Percentiles rank a stretch among this genome's conserved stretches.
These are phyloP conservation scores for Zoysia japonica DNA, from an alignment of 176 grass and related monocot genomes.

Conservation along the genomic window DNA sequence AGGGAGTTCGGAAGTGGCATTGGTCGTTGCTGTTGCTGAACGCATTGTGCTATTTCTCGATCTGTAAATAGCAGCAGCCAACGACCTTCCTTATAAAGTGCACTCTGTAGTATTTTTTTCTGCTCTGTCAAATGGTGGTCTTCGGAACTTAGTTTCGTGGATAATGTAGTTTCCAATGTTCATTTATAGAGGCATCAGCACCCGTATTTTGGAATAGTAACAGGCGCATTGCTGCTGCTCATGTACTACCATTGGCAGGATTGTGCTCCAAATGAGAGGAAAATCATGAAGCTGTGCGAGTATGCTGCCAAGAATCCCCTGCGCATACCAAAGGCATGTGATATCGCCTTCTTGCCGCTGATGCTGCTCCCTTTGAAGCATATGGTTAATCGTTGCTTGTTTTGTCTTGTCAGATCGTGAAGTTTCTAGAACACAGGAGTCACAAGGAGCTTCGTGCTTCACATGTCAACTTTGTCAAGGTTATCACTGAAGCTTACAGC, in stretches of 20 bases:
- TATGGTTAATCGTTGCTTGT: constrained; percentile 21
- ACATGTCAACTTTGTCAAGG: constrained; percentile 80
- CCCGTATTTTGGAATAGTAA: neutral
- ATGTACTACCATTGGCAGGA: constrained; percentile 45
- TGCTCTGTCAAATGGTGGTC: constrained; percentile 13
- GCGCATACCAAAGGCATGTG: constrained; percentile 82
- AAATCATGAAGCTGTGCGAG: constrained; percentile 95
- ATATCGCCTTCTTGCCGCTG: constrained; percentile 31
- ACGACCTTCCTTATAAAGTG: constrained; percentile 15
- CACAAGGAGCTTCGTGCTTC: constrained; percentile 78
- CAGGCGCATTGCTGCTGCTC: neutral
- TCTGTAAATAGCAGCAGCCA: constrained; percentile 3
- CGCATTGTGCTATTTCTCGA: constrained; percentile 18
- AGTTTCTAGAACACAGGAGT: constrained; percentile 85
- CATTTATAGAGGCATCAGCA: neutral
- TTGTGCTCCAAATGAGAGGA: constrained; percentile 79
- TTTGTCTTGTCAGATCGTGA: constrained; percentile 65
- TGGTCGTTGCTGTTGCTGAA: constrained; percentile 13
- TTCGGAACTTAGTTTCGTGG: neutral
- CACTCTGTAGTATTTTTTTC: neutral
- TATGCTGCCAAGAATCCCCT: constrained; percentile 96
- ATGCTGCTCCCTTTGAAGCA: neutral
- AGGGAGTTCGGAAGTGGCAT: neutral
- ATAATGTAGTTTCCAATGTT: constrained; percentile 14
- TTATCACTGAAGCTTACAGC: constrained; percentile 86